These are phyloP conservation scores for Trichoderma lentiforme DNA, from an alignment of 2,329 filamentous ascomycete species.

Conservation along the genomic window DNA sequence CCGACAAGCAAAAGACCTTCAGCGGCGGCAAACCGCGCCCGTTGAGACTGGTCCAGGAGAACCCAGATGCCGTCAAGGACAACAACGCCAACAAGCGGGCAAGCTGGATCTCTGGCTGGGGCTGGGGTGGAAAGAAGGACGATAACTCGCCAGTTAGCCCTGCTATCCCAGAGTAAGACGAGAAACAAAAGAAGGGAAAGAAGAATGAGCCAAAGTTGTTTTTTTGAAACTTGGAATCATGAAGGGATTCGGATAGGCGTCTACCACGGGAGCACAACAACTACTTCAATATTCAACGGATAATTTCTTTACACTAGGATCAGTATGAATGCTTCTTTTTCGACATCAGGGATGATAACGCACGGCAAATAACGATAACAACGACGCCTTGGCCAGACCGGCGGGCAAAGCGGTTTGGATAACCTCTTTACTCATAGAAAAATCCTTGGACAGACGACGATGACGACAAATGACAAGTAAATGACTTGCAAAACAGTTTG, in stretches of 20 bases:
- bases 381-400: conserved; percentile 10
- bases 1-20: conserved; percentile 56
- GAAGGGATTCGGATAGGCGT: conserved; percentile 5
- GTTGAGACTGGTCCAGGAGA: conserved; percentile 82
- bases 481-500: conserved; percentile 13
- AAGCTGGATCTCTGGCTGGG: conserved; percentile 63
- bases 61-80: conserved; percentile 48
- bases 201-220: conserved; percentile 5
- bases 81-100: conserved; percentile 58
- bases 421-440: background rate
- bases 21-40: conserved; percentile 74
- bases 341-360: conserved; percentile 12
- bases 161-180: conserved; percentile 35
- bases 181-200: background rate
- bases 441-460: conserved; percentile 13
- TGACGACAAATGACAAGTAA: conserved; percentile 12
- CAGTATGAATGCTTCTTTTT: conserved; percentile 13
- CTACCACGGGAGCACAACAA: conserved; percentile 9
- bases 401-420: conserved; percentile 11
- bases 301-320: conserved; percentile 10
- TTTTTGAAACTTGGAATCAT: conserved; percentile 1
- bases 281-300: conserved; percentile 15
- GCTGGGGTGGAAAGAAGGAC: conserved; percentile 49
- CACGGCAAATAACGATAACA: conserved; percentile 12
- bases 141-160: conserved; percentile 33